phyloP scores from a whole-genome alignment of 768 basidiomycete species.

The Boletellus ananas region DNA sequence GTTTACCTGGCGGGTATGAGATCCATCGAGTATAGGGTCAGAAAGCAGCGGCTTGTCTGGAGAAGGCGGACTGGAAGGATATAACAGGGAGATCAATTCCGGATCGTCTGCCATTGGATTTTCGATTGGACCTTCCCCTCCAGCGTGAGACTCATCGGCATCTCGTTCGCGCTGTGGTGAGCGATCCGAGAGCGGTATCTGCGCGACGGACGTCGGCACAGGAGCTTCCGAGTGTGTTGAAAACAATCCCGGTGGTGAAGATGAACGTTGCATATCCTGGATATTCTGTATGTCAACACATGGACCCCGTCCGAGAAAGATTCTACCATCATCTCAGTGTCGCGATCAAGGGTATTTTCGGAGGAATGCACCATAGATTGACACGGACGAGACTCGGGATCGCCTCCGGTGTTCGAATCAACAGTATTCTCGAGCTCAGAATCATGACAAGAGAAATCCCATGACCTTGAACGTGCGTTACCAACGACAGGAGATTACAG shows the following conservation, averaged over 20 bases:
- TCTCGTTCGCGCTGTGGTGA: not conserved
- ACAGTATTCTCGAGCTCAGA: conserved; percentile 17
- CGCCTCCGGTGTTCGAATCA: not conserved
- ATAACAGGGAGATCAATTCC: not conserved
- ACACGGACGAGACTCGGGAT: not conserved
- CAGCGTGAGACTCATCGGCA: not conserved
- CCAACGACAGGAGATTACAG: not conserved
- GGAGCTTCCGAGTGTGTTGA: not conserved
- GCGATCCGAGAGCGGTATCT: not conserved
- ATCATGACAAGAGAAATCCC: conserved; percentile 22
- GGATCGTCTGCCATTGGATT: not conserved
- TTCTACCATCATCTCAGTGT: conserved; percentile 11
- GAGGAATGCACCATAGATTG: not conserved
- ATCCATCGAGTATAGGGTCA: not conserved
- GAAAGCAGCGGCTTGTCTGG: not conserved
- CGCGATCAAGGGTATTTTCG: not conserved
- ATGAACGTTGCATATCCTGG: not conserved
- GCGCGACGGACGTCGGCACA: not conserved
- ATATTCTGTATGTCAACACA: conserved; percentile 10
- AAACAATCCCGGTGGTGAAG: not conserved
- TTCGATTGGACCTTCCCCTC: not conserved
- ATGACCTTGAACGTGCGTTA: conserved; percentile 10
- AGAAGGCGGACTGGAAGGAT: not conserved
- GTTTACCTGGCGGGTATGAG: not conserved
- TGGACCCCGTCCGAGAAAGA: not conserved